Evolutionary conservation across 2,329 filamentous ascomycete genomes (phyloP), one percentile per base, ranked within the genome.

Genomic region (Arachnomyces sp.): DNA sequence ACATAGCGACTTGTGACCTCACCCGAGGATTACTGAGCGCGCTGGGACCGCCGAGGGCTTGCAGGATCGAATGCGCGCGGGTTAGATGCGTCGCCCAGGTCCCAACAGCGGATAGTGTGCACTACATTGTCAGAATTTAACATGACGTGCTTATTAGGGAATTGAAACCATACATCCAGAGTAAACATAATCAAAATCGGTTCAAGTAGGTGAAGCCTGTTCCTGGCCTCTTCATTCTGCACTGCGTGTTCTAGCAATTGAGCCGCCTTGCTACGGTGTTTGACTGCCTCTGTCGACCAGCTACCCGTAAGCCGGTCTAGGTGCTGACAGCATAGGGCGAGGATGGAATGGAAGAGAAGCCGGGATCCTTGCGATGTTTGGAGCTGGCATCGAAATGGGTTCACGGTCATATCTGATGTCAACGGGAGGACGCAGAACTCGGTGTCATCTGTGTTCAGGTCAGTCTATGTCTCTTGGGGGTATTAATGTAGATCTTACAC

Each of bases 341-440:
- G 21, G 5, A 25, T 25, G 21, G 21, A 25, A 45, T 62, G 56
- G 3, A 59, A 53, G 1, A 63, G 50, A 13, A 63, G 50, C 2
- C 48, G 44, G 1, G 53, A 60, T 7, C 50, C 49, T 31, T 52
- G 46, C 0, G 49, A 48, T 1, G 47, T 41, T 9, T 52, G 45
- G 4, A 39, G 37, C 12, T 51, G 42, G 40, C 50, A 54, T 3
- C 59, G 55, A 33, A 63, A 62, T 1, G 60, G 60, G 36, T 62
- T 63, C 14, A 51, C 45, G 9, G 48, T 40, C 21, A 54, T 55
- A 39, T 62, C 60, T 7, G 48, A 46, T 1, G 59, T 63, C 6
- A 63, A 32, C 1, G 60, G 60, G 13, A 60, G 44, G 8, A 61
- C 42, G 32, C 60, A 62, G 28, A 60, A 59, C 16, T 62, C 60